Evolutionary conservation across 192 early-diverging fungal genomes (phyloP), one percentile per base, ranked within the genome.

Genomic region (Mortierella claussenii): DNA sequence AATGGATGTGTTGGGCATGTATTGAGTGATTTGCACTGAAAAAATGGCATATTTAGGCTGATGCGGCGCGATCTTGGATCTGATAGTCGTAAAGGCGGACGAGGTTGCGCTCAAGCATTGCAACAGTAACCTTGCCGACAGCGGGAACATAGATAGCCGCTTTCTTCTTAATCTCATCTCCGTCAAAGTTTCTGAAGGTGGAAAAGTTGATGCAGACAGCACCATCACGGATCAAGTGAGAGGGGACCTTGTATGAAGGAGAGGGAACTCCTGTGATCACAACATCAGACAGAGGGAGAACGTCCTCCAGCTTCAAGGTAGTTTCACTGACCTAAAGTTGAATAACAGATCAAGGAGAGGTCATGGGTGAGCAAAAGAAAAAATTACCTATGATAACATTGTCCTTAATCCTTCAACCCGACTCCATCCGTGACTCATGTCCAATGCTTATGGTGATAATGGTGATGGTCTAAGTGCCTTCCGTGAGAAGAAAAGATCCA

Each of bases 181-280:
- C 73, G 65, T 94, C 90, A 82, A 98, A 98, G 82, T 99, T 99
- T 62, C 93, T 91, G 62, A 88, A 89, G n/a, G 93, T 93, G 20
- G 95, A 95, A 82, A 99, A 98, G 87, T 99, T 99, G 76, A 99
- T 92, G 2, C 95, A 96, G 52, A 98, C 85, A 18, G 96, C 98
- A 40, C 98, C 98, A n/a, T 96, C 95, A 81, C 97, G 97, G 32
- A 99, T 87, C 71, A 89, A 69, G n/a, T 65, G 33, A 23, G 95
- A 92, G 23, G 92, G 88, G 61, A 99, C 79, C 82, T 96, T 96
- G 87, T 96, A 99, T 7, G 83, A 84, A 11, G 91, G 83, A 13
- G 88, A 81, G 6, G 98, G 98, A 15, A 99, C 98, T 49, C 98
- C 98, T 3, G 97, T 97, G 73, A 99, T 98, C 17, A 99, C 98